These are phyloP conservation scores for Alternaria sp. DNA, from an alignment of 2,329 filamentous ascomycete genomes.

Conservation along the genomic window DNA sequence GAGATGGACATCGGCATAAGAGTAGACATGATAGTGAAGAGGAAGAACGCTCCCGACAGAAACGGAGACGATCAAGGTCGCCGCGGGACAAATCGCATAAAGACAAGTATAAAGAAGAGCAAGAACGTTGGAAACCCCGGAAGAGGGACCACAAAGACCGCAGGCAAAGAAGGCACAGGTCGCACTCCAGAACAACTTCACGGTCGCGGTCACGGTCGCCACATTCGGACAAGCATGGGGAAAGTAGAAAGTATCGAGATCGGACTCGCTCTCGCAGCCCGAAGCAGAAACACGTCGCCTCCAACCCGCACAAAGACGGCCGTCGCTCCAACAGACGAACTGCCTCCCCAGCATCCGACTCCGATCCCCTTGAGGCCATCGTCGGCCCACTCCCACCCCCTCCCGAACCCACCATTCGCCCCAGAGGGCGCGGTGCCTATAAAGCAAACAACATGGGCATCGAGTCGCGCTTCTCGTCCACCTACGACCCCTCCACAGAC, in stretches of 20 bases:
- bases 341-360: constrained; percentile 53
- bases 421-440: constrained; percentile 44
- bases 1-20: constrained; percentile 26
- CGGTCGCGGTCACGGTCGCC: constrained; percentile 35
- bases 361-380: constrained; percentile 77
- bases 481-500: constrained; percentile 67
- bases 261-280: constrained; percentile 25
- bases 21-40: constrained; percentile 26
- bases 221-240: constrained; percentile 21
- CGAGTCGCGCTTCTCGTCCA: constrained; percentile 78
- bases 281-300: background rate
- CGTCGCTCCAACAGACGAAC: constrained; percentile 19
- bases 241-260: constrained; percentile 18
- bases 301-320: constrained; percentile 5
- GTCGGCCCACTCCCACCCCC: constrained; percentile 75
- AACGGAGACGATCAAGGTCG: constrained; percentile 31
- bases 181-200: constrained; percentile 29
- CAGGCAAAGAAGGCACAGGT: constrained; percentile 27
- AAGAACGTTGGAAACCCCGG: constrained; percentile 19
- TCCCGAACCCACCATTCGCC: constrained; percentile 53
- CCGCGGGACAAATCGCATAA: constrained; percentile 21
- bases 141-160: constrained; percentile 18
- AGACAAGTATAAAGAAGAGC: constrained; percentile 20
- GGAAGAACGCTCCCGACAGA: constrained; percentile 21
- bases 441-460: constrained; percentile 64